phyloP scores from a whole-genome alignment of 257 asterid genomes.

The Solanum okadae region DNA sequence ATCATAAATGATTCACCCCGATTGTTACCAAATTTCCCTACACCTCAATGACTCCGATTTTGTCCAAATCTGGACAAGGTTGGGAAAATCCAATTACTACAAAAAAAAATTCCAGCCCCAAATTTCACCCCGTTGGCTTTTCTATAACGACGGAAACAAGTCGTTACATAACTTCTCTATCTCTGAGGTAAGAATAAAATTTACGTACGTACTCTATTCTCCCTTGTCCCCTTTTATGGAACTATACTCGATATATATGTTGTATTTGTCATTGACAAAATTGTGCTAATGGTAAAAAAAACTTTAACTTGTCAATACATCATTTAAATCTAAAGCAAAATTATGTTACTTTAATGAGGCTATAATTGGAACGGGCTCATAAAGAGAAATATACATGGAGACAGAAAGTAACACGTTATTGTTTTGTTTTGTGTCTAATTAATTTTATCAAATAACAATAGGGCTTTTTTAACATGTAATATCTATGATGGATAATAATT shows the following conservation, averaged over 20 bases:
- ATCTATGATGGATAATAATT: not conserved
- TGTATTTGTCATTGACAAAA: not conserved
- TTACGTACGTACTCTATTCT: not conserved
- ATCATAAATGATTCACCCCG: no score
- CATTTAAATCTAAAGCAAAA: not conserved
- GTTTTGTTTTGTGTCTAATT: not conserved
- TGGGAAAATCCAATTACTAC: no score
- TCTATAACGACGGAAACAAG: no score
- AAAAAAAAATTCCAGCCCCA: no score
- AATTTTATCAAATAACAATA: not conserved
- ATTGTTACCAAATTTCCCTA: no score
- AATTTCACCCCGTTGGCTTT: no score
- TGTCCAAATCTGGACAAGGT: no score
- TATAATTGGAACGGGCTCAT: not conserved
- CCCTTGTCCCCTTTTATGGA: not conserved
- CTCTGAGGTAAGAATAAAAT: not conserved
- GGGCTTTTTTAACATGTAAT: not conserved
- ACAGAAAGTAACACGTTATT: not conserved
- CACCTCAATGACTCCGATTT: no score
- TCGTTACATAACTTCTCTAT: no score
- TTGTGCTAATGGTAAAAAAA: not conserved
- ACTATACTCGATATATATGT: not conserved
- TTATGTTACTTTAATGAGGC: not conserved
- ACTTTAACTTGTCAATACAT: not conserved
- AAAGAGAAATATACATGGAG: not conserved